Evolutionary conservation across 164 flowering plant genomes (phyloP).

Genomic region (Cinnamomum chago): DNA sequence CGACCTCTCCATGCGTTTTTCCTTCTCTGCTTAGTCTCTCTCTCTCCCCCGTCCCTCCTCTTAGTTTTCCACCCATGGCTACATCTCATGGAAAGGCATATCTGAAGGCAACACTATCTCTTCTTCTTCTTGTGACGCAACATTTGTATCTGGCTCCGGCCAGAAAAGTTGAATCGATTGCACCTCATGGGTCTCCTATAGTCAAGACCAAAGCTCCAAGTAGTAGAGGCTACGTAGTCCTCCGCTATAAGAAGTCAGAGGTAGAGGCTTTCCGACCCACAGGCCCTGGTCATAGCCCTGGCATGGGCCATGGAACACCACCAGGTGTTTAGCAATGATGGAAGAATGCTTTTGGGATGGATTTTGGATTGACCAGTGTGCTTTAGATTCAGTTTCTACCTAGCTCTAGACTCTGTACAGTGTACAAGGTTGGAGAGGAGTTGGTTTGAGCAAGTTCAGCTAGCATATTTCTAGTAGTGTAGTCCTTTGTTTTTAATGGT

Average conservation of each 20-base stretch:
- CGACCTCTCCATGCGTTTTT: not conserved
- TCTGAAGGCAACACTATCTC: not conserved
- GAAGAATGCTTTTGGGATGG: no score
- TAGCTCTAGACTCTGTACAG: no score
- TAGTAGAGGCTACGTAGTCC: not conserved
- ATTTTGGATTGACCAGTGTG: no score
- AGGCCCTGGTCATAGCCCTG: constrained; percentile 21
- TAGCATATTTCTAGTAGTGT: no score
- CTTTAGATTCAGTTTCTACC: no score
- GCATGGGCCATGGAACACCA: constrained; percentile 17
- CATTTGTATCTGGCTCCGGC: not conserved
- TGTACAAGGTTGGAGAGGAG: no score
- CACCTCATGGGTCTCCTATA: not conserved
- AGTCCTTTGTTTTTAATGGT: no score
- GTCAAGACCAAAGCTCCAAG: not conserved
- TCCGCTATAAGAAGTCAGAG: constrained; percentile 8
- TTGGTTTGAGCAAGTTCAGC: no score
- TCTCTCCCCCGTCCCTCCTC: not conserved
- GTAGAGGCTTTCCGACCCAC: constrained; percentile 20
- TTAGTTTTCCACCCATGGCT: not conserved
- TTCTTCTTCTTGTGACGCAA: not conserved
- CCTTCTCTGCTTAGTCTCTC: not conserved
- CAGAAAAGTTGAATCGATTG: not conserved
- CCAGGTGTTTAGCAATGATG: constrained; percentile 1
- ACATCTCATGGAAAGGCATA: not conserved